Evolutionary conservation across 2,329 filamentous ascomycete genomes (phyloP).

Genomic region (Nigrospora sphaerica): DNA sequence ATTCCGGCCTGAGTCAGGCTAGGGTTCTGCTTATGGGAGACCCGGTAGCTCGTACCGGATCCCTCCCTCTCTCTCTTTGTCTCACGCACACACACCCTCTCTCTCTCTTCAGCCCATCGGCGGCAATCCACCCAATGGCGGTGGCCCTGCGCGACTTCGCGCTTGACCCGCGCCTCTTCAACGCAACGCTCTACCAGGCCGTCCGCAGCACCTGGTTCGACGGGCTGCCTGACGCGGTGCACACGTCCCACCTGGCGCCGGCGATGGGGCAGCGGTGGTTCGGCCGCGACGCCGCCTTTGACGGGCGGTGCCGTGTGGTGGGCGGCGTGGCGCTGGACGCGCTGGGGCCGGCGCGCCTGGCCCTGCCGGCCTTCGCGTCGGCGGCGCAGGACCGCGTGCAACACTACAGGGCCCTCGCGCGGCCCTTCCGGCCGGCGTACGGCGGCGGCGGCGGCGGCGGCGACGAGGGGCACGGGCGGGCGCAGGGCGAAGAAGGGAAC

Average conservation of each 20-base stretch:
- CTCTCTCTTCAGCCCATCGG: neutral
- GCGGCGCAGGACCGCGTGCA: conserved; percentile 8
- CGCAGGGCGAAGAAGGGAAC: neutral
- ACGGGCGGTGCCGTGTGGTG: conserved; percentile 18
- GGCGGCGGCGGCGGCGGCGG: conserved; percentile 7
- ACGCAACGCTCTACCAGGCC: conserved; percentile 12
- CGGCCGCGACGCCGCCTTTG: conserved; percentile 23
- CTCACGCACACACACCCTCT: too few species aligned
- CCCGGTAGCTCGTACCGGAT: too few species aligned
- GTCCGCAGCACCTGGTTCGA: conserved; percentile 31
- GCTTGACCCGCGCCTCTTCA: neutral
- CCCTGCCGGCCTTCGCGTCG: neutral
- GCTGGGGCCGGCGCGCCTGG: conserved; percentile 8
- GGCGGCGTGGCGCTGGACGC: conserved; percentile 20
- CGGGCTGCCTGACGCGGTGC: conserved; percentile 19
- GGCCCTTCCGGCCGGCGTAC: conserved; percentile 13
- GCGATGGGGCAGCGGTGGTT: conserved; percentile 26
- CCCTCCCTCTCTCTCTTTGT: too few species aligned
- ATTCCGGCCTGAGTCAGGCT: too few species aligned
- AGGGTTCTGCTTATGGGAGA: too few species aligned
- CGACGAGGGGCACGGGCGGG: neutral
- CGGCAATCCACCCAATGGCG: neutral
- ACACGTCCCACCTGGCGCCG: conserved; percentile 15
- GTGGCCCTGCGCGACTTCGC: neutral
- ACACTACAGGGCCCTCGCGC: conserved; percentile 20